Evolutionary conservation across 2,329 filamentous ascomycete species (phyloP).

Genomic region (Arthrobotrys sphaeroides): DNA sequence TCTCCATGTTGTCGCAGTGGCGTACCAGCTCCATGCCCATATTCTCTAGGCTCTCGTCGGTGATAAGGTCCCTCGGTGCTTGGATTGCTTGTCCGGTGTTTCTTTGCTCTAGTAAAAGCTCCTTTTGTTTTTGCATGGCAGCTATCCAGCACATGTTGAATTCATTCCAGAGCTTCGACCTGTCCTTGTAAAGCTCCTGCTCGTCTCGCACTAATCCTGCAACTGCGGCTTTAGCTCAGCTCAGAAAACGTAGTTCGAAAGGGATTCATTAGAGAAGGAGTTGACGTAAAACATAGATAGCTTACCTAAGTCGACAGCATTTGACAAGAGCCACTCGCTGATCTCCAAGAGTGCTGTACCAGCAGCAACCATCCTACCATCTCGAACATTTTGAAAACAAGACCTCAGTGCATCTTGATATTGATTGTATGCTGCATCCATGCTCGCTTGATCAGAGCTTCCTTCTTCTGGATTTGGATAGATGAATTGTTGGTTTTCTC

Average conservation of each 20-base stretch:
- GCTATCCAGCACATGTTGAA: slow-evolving; percentile 94
- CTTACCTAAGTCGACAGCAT: slow-evolving; percentile 74
- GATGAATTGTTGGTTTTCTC: slow-evolving; percentile 52
- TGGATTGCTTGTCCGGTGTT: slow-evolving; percentile 68
- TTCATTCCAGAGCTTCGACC: slow-evolving; percentile 87
- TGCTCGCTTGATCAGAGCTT: slow-evolving; percentile 43
- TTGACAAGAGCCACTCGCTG: slow-evolving; percentile 73
- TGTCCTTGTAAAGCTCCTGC: slow-evolving; percentile 75
- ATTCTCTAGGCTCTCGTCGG: slow-evolving; percentile 74
- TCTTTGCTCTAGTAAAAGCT: slow-evolving; percentile 72
- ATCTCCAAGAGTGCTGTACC: slow-evolving; percentile 69
- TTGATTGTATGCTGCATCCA: slow-evolving; percentile 60
- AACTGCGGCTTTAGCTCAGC: slow-evolving; percentile 57
- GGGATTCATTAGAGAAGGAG: slow-evolving; percentile 26
- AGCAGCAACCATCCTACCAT: slow-evolving; percentile 70
- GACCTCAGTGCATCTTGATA: slow-evolving; percentile 71
- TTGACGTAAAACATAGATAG: slow-evolving; percentile 50
- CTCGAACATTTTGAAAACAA: slow-evolving; percentile 76
- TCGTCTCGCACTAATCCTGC: slow-evolving; percentile 86
- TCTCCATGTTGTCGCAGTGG: slow-evolving; percentile 85
- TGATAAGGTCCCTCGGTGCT: slow-evolving; percentile 72
- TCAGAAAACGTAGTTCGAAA: slow-evolving; percentile 56
- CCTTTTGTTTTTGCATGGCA: slow-evolving; percentile 82
- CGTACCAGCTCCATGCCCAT: slow-evolving; percentile 84
- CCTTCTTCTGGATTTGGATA: slow-evolving; percentile 45